Base-by-base conservation (phyloP, 2,329 filamentous ascomycete genomes). In the Didymella lethalis region DNA sequence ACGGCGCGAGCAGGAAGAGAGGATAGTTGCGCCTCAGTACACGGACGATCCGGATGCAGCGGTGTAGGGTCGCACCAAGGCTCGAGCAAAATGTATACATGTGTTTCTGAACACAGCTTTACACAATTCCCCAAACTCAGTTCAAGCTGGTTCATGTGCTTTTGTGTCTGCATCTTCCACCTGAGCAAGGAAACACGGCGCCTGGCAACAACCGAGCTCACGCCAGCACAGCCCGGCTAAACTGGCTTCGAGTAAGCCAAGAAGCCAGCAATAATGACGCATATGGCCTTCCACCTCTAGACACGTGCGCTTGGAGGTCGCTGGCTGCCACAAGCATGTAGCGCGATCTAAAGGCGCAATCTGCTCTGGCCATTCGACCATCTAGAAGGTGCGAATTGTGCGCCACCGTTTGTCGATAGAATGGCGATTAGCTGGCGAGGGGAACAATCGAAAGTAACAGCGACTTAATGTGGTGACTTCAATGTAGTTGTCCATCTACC, bases 41-140 rank as follows among this genome's bases (percentile, higher is more conserved):
- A 68, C 58, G 4, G 75, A 76, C 47, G 66, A 76, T n/a, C 65
- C 69, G 29, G 66, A 63, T 31, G 65, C 64, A 12, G 54, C 38
- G 20, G 66, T 71, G 14, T 74, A 64, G 51, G 7, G 12, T 11
- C 34, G 11, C 10, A n/a, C 18, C 11, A 28, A 44, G 10, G 14
- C 20, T 11, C 25, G 10, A 43, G 41, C 23, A 44, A 7, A 20
- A n/a, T 28, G 1, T 10, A 44, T 44, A 28, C 25, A n/a, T 14
- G 5, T 36, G 12, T 16, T 16, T 6, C 16, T 6, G n/a, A n/a
- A 38, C 34, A 38, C 8, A 4, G 7, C 18, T 25, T 45, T 6
- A 44, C 6, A 16, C 29, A 34, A 12, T 4, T 12, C 2, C 5
- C 8, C 5, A 29, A 12, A 20, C 38, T 2, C 23, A 46, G 8